A percentile compares a stretch with the other conserved stretches of the same genome.
phyloP scores from a whole-genome alignment of 1,139 yeast species.

The Candida sanyaensis region DNA sequence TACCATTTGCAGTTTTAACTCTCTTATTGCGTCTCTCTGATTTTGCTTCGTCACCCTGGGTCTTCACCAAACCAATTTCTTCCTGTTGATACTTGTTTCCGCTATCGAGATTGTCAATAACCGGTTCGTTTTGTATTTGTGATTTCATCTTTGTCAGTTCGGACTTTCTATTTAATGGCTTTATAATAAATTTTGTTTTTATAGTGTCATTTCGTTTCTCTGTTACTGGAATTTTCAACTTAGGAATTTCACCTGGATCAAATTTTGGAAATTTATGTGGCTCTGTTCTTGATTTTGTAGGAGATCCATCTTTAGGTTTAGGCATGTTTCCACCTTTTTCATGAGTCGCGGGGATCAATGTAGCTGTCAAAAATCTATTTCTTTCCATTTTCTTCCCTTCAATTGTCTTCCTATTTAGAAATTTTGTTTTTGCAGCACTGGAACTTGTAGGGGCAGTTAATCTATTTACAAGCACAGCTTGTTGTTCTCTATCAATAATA shows the following conservation, averaged over 20 bases:
- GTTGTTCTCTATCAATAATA: conserved; percentile 1
- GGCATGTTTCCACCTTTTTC: background rate
- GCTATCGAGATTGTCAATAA: background rate
- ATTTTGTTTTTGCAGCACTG: conserved; percentile 27
- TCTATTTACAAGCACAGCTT: conserved; percentile 15
- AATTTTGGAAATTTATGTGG: conserved; percentile 13
- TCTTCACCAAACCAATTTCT: too few relatives aligned
- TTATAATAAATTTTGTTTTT: conserved; percentile 26
- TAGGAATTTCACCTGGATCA: conserved; percentile 21
- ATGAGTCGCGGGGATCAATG: conserved; percentile 19
- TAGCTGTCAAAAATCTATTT: conserved; percentile 39
- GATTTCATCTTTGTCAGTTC: conserved; percentile 1
- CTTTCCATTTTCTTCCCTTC: conserved; percentile 15
- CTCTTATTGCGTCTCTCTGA: conserved; percentile 12
- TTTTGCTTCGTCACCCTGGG: background rate
- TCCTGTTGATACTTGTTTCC: background rate
- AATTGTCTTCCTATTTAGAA: conserved; percentile 1
- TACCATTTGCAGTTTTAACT: conserved; percentile 27
- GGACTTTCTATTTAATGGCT: conserved; percentile 24
- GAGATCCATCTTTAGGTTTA: conserved; percentile 5
- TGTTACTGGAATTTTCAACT: conserved; percentile 32
- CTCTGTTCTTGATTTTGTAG: conserved; percentile 3
- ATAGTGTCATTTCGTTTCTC: conserved; percentile 31
- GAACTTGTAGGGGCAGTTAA: conserved; percentile 31
- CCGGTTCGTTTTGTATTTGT: background rate